Evolutionary conservation across 257 asterid species (phyloP).

Genomic region (Solanum appendiculatum): DNA sequence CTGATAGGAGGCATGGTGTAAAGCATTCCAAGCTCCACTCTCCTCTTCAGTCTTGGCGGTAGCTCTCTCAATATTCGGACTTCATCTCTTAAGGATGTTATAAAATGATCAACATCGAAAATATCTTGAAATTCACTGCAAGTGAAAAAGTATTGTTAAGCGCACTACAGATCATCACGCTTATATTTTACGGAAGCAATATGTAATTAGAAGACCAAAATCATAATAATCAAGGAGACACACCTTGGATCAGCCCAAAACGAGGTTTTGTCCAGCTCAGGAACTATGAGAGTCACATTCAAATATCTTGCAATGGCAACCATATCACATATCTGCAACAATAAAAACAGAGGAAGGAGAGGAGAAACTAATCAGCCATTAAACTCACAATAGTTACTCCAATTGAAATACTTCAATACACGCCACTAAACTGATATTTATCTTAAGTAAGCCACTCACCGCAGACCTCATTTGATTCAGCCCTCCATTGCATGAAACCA

Average conservation of each 20-base stretch:
- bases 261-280: slow-evolving; percentile 95
- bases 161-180: neutral
- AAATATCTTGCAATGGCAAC: slow-evolving; percentile 91
- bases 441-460: slow-evolving; percentile 35
- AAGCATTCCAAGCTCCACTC: slow-evolving; percentile 69
- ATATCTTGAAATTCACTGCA: slow-evolving; percentile 92
- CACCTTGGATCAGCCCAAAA: slow-evolving; percentile 99
- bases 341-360: neutral
- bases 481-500: slow-evolving; percentile 98
- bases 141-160: neutral
- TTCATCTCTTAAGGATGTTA: slow-evolving; percentile 88
- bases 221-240: neutral
- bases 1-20: slow-evolving; percentile 86
- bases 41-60: slow-evolving; percentile 78
- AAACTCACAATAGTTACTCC: neutral
- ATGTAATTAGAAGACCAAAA: neutral
- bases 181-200: neutral
- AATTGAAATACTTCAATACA: neutral
- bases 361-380: neutral
- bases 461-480: slow-evolving; percentile 99
- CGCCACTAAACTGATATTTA: neutral
- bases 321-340: slow-evolving; percentile 87
- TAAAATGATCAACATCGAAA: slow-evolving; percentile 88
- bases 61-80: slow-evolving; percentile 86
- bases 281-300: slow-evolving; percentile 86